phyloP scores from a whole-genome alignment of 2,329 filamentous ascomycete genomes.

The Pseudogymnoascus sp. region DNA sequence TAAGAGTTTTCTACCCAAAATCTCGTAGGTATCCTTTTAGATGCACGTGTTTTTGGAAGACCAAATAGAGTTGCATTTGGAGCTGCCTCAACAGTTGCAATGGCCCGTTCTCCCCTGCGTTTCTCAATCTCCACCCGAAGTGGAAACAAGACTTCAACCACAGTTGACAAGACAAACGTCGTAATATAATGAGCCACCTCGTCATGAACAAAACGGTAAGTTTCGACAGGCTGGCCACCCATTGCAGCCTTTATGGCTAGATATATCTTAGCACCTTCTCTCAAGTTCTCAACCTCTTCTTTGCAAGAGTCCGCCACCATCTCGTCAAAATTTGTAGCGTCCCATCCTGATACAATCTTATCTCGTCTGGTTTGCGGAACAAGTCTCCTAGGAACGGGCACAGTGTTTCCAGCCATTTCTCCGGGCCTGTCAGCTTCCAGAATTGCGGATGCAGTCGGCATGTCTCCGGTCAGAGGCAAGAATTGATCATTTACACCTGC shows the following conservation, averaged over 20 bases:
- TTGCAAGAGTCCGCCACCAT: background rate
- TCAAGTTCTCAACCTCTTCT: background rate
- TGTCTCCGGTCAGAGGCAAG: background rate
- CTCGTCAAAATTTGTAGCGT: background rate
- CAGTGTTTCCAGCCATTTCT: background rate
- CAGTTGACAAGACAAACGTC: background rate
- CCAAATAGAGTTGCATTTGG: background rate
- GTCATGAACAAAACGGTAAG: background rate
- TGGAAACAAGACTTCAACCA: background rate
- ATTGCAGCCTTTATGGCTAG: background rate
- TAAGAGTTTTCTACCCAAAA: background rate
- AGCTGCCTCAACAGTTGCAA: background rate
- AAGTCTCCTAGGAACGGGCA: background rate
- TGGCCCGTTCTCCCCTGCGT: background rate
- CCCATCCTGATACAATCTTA: background rate
- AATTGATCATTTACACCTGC: background rate
- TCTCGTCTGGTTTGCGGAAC: background rate
- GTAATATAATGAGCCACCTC: background rate
- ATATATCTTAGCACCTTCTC: background rate
- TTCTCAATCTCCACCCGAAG: background rate
- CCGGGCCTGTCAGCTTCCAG: background rate
- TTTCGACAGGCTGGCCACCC: background rate
- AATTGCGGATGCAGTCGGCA: background rate
- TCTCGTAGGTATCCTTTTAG: no score
- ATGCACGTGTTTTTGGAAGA: no score